These are phyloP conservation scores for Yueomyces sp. DNA, from an alignment of 805 yeast species.

Conservation along the genomic window DNA sequence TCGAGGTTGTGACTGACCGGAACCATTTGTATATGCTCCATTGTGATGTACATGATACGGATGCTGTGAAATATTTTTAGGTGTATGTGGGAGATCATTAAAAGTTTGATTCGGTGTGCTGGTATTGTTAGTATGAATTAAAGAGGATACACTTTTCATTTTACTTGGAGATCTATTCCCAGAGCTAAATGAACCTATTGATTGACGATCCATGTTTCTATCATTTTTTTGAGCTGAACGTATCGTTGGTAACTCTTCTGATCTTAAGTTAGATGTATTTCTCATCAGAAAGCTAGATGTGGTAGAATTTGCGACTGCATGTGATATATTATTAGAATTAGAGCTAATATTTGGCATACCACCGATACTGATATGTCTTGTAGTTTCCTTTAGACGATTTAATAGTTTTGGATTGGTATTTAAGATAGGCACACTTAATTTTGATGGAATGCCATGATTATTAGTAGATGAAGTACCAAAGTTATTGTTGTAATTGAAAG, in stretches of 20 bases:
- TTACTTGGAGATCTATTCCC: conserved; percentile 17
- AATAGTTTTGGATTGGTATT: conserved; percentile 15
- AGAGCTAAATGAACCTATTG: conserved; percentile 13
- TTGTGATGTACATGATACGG: conserved; percentile 4
- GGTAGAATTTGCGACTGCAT: conserved; percentile 2
- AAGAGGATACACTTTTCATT: conserved; percentile 11
- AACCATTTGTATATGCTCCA: too few relatives aligned
- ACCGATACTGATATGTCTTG: conserved; percentile 23
- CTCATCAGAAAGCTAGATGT: background rate
- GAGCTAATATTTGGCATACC: conserved; percentile 10
- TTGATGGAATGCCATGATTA: conserved; percentile 17
- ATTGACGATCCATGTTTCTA: conserved; percentile 11
- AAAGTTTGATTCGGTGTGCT: background rate
- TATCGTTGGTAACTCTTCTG: conserved; percentile 12
- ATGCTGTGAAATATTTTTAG: conserved; percentile 3
- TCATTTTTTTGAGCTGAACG: conserved; percentile 5
- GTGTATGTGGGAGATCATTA: too few relatives aligned
- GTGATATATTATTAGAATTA: conserved; percentile 5
- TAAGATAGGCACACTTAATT: conserved; percentile 22
- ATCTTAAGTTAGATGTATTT: background rate
- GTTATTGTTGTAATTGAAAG: background rate
- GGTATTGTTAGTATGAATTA: conserved; percentile 1
- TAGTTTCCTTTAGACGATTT: conserved; percentile 15
- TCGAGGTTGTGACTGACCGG: conserved; percentile 2
- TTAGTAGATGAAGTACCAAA: background rate